Conservation (phyloP, 176 grass and related monocot genomes). For the Tillandsia fasciculata region DNA sequence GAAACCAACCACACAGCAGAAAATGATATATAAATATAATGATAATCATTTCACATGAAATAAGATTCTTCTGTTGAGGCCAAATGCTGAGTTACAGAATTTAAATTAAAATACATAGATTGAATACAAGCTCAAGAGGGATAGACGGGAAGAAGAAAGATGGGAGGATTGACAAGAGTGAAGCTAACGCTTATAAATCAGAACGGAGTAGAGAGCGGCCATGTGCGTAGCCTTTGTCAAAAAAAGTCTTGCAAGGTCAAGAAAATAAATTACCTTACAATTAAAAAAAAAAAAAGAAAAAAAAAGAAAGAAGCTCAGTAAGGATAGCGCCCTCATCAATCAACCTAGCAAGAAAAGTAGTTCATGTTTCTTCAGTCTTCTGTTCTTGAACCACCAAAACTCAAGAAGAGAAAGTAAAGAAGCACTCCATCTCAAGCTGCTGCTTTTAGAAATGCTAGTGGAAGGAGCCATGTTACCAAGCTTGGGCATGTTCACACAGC, state of each 20-base stretch:
- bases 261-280: background rate
- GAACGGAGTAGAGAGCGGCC: slow-evolving; percentile 9
- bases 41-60: too few species aligned
- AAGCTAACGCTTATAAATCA: background rate
- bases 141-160: background rate
- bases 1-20: too few species aligned
- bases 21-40: too few species aligned
- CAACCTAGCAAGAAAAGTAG: too few species aligned
- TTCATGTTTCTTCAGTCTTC: background rate
- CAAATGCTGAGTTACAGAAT: too few species aligned
- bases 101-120: too few species aligned
- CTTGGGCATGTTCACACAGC: background rate
- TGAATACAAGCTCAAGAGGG: slow-evolving; percentile 16
- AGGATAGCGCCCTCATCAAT: slow-evolving; percentile 7
- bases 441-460: background rate
- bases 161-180: background rate
- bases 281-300: background rate
- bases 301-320: slow-evolving; percentile 1
- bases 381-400: background rate
- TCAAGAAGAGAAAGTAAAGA: background rate
- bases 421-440: slow-evolving; percentile 7
- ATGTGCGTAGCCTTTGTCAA: background rate
- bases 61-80: too few species aligned
- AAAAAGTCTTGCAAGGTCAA: slow-evolving; percentile 29
- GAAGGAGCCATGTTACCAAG: slow-evolving; percentile 2